Evolutionary conservation across 2,329 filamentous ascomycete species (phyloP).

Genomic region (Bipolaris sorokiniana): DNA sequence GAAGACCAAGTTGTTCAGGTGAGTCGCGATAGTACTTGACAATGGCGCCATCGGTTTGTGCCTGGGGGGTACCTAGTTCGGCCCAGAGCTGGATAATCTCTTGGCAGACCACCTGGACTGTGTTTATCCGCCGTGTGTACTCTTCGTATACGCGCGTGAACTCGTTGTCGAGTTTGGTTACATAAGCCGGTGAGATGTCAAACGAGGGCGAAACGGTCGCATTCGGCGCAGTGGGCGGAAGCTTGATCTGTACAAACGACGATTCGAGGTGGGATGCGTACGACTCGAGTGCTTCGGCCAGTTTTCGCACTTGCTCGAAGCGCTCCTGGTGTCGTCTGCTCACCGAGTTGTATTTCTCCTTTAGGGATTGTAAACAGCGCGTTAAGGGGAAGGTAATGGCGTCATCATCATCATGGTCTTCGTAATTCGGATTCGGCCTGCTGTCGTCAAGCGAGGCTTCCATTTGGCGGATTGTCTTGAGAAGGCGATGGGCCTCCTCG

Average conservation of each 20-base stretch:
- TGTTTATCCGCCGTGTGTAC: conserved; percentile 81
- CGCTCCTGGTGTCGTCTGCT: conserved; percentile 85
- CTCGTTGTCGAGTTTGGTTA: conserved; percentile 83
- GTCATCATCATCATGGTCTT: conserved; percentile 71
- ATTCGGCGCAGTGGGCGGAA: conserved; percentile 81
- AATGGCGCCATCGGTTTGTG: conserved; percentile 85
- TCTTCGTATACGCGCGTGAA: conserved; percentile 97
- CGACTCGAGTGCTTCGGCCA: conserved; percentile 90
- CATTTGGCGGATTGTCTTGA: conserved; percentile 91
- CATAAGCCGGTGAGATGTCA: conserved; percentile 89
- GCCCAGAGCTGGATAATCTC: conserved; percentile 95
- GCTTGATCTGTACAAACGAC: conserved; percentile 81
- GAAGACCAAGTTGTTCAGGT: conserved; percentile 91
- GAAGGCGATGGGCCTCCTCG: conserved; percentile 86
- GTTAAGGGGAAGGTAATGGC: conserved; percentile 80
- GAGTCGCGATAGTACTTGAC: conserved; percentile 88
- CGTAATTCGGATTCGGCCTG: conserved; percentile 68
- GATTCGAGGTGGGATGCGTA: conserved; percentile 95
- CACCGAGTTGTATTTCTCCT: conserved; percentile 84
- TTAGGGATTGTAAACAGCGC: conserved; percentile 77
- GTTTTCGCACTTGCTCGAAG: conserved; percentile 94
- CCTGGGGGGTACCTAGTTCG: conserved; percentile 91
- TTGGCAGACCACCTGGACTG: conserved; percentile 76
- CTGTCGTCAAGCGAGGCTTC: conserved; percentile 84
- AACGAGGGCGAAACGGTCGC: conserved; percentile 81